phyloP scores from a whole-genome alignment of 1,139 yeast genomes.

The Candida sp. region DNA sequence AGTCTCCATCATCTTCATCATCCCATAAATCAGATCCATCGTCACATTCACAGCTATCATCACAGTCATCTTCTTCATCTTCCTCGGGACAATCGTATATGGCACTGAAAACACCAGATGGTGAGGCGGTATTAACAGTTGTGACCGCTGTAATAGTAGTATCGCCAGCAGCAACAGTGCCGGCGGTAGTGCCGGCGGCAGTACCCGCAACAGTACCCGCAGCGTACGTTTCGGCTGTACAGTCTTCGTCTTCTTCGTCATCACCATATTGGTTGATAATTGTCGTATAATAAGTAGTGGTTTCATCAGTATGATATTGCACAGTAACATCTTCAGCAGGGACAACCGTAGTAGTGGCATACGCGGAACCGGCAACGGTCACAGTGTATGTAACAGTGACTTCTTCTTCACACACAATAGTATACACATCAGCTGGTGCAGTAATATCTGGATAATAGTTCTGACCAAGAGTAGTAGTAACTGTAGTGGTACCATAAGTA shows the following conservation, averaged over 20 bases:
- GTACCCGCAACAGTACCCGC: neutral
- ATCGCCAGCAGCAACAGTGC: neutral
- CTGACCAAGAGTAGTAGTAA: constrained; percentile 9
- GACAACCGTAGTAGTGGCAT: constrained; percentile 5
- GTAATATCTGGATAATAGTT: constrained; percentile 8
- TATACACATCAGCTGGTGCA: constrained; percentile 4
- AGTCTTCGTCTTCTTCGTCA: constrained; percentile 2
- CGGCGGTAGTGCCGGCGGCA: neutral
- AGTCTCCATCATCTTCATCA: constrained; percentile 8
- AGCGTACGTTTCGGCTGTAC: constrained; percentile 2
- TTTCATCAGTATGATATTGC: constrained; percentile 3
- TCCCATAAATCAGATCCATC: constrained; percentile 6
- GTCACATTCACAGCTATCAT: constrained; percentile 4
- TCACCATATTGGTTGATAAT: constrained; percentile 2
- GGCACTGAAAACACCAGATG: neutral
- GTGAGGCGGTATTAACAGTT: neutral
- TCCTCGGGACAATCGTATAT: constrained; percentile 5
- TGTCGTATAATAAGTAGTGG: constrained; percentile 4
- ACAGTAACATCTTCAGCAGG: constrained; percentile 4
- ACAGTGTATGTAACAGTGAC: constrained; percentile 5
- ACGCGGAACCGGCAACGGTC: constrained; percentile 3
- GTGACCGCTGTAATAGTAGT: neutral
- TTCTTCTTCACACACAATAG: constrained; percentile 4
- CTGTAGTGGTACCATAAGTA: constrained; percentile 6
- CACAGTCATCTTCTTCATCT: constrained; percentile 4